Conservation (phyloP, 192 early-diverging fungal genomes). For the Globomyces pollinis-pini region DNA sequence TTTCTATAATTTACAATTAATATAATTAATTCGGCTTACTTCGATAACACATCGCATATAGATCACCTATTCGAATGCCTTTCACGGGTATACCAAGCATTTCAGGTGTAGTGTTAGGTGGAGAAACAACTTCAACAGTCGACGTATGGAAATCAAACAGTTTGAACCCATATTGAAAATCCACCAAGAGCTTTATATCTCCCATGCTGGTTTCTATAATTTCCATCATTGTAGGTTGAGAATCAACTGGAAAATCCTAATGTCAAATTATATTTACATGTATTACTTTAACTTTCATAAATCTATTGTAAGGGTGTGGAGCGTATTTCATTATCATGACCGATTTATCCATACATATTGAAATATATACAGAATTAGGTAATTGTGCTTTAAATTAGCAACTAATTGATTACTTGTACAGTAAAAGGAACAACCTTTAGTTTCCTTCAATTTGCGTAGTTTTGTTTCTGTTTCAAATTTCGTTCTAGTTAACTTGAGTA, state of each 20-base stretch:
- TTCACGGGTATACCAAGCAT: conserved; percentile 28
- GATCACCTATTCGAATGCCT: conserved; percentile 21
- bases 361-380: conserved; percentile 31
- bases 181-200: conserved; percentile 30
- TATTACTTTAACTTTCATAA: conserved; percentile 44
- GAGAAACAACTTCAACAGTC: conserved; percentile 26
- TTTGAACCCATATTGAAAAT: conserved; percentile 24
- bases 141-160: conserved; percentile 31
- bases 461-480: conserved; percentile 51
- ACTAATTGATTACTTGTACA: conserved; percentile 26
- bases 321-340: conserved; percentile 43
- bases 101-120: conserved; percentile 24
- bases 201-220: conserved; percentile 25
- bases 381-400: conserved; percentile 10
- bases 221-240: conserved; percentile 25
- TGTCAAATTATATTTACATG: not conserved
- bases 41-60: conserved; percentile 32
- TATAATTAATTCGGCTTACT: conserved; percentile 19
- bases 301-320: conserved; percentile 47
- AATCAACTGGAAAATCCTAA: conserved; percentile 32
- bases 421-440: conserved; percentile 41
- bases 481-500: conserved; percentile 28
- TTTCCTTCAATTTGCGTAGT: conserved; percentile 45
- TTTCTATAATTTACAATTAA: conserved; percentile 1
- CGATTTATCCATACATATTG: conserved; percentile 29